Evolutionary conservation across 2,329 filamentous ascomycete genomes (phyloP).

Genomic region (Domatiomyces catenatus): DNA sequence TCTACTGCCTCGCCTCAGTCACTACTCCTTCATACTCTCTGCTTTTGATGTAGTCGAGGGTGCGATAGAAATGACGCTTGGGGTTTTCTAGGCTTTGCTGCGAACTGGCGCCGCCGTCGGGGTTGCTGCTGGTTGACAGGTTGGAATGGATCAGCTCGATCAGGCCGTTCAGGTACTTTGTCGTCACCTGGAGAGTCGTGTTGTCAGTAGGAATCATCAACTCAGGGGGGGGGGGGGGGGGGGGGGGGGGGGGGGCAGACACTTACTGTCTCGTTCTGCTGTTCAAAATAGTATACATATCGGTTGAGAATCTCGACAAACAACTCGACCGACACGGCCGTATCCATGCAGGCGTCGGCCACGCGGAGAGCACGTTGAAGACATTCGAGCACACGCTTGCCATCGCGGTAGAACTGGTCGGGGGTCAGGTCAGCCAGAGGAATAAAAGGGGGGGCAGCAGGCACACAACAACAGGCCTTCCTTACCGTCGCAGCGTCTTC

Average conservation of each 20-base stretch:
- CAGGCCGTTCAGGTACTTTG: constrained; percentile 91
- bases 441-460: neutral
- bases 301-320: constrained; percentile 97
- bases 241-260: neutral
- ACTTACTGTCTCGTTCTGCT: constrained; percentile 84
- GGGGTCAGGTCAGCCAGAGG: constrained; percentile 3
- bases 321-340: constrained; percentile 86
- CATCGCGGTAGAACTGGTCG: constrained; percentile 75
- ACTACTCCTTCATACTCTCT: constrained; percentile 89
- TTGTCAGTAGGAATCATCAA: constrained; percentile 12
- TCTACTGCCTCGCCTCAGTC: constrained; percentile 38
- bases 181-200: constrained; percentile 49
- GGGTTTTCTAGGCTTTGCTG: constrained; percentile 63
- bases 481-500: constrained; percentile 66
- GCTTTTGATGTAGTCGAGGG: constrained; percentile 79
- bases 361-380: constrained; percentile 88
- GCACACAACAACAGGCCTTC: constrained; percentile 9
- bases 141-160: constrained; percentile 98
- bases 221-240: neutral
- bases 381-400: constrained; percentile 91
- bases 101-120: constrained; percentile 8
- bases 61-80: constrained; percentile 85
- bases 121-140: constrained; percentile 43
- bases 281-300: constrained; percentile 98
- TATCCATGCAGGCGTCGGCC: constrained; percentile 98